phyloP scores from a whole-genome alignment of 2,329 filamentous ascomycete genomes.

The Hypoxylon sp. region DNA sequence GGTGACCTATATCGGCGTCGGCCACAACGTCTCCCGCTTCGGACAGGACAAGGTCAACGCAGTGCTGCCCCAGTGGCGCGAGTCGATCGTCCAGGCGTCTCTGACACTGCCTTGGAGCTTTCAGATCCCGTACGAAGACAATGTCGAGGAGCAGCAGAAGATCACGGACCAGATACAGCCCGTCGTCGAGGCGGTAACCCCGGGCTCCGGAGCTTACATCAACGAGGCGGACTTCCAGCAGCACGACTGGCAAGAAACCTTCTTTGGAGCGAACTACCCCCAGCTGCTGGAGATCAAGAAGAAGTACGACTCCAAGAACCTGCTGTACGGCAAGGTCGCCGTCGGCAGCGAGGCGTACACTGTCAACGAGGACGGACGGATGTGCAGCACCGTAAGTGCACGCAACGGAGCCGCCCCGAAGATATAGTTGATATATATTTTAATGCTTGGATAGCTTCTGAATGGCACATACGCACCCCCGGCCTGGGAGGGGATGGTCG shows the following conservation, averaged over 20 bases:
- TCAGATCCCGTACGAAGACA: conserved; percentile 34
- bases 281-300: conserved; percentile 50
- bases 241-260: conserved; percentile 45
- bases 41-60: conserved; percentile 41
- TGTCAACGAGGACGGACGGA: conserved; percentile 47
- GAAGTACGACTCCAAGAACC: conserved; percentile 49
- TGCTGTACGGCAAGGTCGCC: conserved; percentile 51
- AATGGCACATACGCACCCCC: not conserved
- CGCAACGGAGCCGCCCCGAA: not conserved
- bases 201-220: conserved; percentile 44
- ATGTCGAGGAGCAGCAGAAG: conserved; percentile 40
- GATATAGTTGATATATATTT: not conserved
- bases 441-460: not conserved
- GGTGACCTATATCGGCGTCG: conserved; percentile 44
- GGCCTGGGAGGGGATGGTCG: not conserved
- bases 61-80: conserved; percentile 48
- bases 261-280: conserved; percentile 50
- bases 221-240: conserved; percentile 54
- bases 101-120: conserved; percentile 33
- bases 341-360: conserved; percentile 55
- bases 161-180: conserved; percentile 47
- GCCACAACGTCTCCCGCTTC: conserved; percentile 40
- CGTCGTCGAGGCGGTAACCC: conserved; percentile 36
- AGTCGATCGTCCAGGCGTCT: conserved; percentile 41
- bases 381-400: conserved; percentile 43